Percentiles rank a stretch among this genome's conserved stretches.
These are phyloP conservation scores for Alopecurus myosuroides DNA, from an alignment of 176 grass and related monocot genomes.

Conservation along the genomic window DNA sequence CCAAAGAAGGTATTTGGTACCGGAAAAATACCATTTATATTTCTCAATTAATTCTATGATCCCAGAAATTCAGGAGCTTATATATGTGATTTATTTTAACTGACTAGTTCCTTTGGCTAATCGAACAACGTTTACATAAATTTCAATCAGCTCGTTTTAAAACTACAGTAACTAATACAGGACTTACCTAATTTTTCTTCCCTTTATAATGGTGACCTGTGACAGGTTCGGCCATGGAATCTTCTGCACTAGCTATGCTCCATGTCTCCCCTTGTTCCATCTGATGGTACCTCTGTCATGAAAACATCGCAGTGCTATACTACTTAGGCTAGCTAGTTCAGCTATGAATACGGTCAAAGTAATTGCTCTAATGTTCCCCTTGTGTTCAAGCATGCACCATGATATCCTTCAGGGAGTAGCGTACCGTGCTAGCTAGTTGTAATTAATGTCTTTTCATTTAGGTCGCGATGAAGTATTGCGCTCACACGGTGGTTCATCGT, in stretches of 20 bases:
- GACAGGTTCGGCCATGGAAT: conserved; percentile 5
- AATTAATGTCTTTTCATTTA: conserved; percentile 7
- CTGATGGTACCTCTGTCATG: neutral
- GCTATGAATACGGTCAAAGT: conserved; percentile 10
- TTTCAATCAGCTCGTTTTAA: conserved; percentile 2
- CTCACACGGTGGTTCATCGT: neutral
- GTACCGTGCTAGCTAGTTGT: conserved; percentile 5
- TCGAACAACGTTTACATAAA: neutral
- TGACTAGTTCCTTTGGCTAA: neutral
- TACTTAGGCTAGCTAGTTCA: neutral
- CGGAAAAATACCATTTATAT: neutral
- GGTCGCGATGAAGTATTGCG: neutral
- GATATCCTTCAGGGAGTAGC: neutral
- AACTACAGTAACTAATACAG: conserved; percentile 18
- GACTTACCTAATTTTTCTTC: conserved; percentile 46
- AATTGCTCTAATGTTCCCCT: neutral
- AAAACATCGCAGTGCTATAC: neutral
- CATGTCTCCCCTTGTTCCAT: neutral
- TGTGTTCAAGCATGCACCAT: neutral
- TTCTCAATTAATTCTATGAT: neutral
- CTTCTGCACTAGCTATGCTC: conserved; percentile 13
- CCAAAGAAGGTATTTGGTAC: neutral
- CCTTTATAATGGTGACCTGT: conserved; percentile 9
- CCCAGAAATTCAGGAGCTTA: neutral
- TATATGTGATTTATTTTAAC: neutral